Percentiles rank a stretch among this genome's conserved stretches.
These are phyloP conservation scores for Pelargonium fulgidum DNA, from an alignment of 441 rosid species.

Conservation along the genomic window DNA sequence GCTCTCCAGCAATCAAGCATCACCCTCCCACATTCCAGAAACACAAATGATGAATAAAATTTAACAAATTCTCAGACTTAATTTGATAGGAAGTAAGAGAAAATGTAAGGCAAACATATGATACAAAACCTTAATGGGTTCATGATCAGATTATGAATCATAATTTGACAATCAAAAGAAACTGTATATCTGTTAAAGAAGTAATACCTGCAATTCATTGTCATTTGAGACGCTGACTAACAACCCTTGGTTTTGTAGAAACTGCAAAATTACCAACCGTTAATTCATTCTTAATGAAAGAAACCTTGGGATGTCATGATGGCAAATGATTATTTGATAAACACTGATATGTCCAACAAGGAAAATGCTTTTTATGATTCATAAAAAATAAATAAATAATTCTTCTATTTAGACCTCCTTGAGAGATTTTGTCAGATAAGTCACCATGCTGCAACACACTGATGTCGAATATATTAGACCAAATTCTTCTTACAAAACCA, in stretches of 20 bases:
- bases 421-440: not conserved
- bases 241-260: conserved; percentile 60
- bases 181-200: conserved; percentile 10
- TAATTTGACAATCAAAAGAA: conserved; percentile 9
- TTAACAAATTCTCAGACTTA: not conserved
- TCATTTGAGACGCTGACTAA: conserved; percentile 48
- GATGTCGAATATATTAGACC: not conserved
- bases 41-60: not conserved
- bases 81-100: not conserved
- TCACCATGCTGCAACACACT: not conserved
- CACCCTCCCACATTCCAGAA: not conserved
- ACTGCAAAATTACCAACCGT: conserved; percentile 28
- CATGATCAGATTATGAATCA: conserved; percentile 10
- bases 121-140: not conserved
- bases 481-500: not conserved
- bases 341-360: not conserved
- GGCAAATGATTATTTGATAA: not conserved
- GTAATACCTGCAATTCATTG: conserved; percentile 54
- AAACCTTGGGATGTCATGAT: not conserved
- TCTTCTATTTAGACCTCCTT: not conserved
- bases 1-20: not conserved
- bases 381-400: not conserved
- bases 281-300: not conserved
- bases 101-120: not conserved
- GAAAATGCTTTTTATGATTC: too few species aligned